Evolutionary conservation across 345 rosid genomes (phyloP), one percentile per base, ranked within the genome.

Genomic region (Stellera chamaejasme): DNA sequence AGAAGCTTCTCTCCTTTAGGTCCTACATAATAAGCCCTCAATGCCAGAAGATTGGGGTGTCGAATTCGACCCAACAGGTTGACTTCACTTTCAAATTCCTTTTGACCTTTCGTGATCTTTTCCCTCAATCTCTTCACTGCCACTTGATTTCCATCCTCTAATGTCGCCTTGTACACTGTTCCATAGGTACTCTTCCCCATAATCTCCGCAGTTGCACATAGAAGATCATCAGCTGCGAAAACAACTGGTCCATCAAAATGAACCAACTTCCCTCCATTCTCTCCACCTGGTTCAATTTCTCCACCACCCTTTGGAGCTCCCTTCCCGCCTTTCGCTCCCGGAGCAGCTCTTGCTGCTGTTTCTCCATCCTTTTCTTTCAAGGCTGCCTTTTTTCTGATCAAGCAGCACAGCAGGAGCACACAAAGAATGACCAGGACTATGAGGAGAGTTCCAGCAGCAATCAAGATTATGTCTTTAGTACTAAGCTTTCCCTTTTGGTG

Each of bases 1-100:
- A 93, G 89, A 68, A 89, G 96, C 79, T 86, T 93, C 78, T 89
- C 99, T 52, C 94, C 97, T 60, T 86, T 93, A 27, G 97, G 99
- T 7, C 99, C 99, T 48, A 84, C 61, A 77, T 93, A 93, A 69
- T 87, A 93, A 55, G 96, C 97, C 63, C 97, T 73, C 15, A 93
- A 75, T 1, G 97, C 87, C 48, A 86, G 68, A 15, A 93, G 89
- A 73, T 93, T 93, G 0, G 80, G 91, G 54, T 93, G 91, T 13
- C 96, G 64, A 41, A 93, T 84, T 73, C 75, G 74, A 15, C 99
- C 99, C 41, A 89, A 74, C 0, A 70, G 72, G 27, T 77, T 82
- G 16, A 79, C 91, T 60, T 93, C 96, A 13, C 41, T 59, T 67
- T 93, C 97, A 10, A 93, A 93, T 66, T 93, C 99, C 23, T 71